Percentiles rank a stretch among this genome's conserved stretches.
Evolutionary conservation across 2,329 filamentous ascomycete genomes (phyloP).

Genomic region (Calonectria naviculata): DNA sequence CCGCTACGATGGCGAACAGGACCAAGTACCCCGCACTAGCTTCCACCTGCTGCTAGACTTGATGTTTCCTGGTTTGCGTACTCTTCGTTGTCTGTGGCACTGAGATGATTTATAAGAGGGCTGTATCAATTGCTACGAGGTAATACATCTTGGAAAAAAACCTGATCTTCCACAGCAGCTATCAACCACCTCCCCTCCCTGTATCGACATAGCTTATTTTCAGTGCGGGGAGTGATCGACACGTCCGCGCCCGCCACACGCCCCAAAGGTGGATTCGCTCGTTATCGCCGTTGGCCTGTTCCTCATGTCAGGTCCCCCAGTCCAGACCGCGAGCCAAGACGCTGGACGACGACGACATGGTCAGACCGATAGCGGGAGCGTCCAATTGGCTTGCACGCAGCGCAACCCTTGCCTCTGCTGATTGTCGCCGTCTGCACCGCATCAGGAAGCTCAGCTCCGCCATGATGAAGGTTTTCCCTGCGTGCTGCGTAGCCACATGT

Average conservation of each 20-base stretch:
- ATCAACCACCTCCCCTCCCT: neutral
- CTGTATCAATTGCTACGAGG: too few species aligned
- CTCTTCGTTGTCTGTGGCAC: too few species aligned
- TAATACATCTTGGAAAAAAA: too few species aligned
- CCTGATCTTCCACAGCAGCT: too few species aligned
- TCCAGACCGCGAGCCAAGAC: neutral
- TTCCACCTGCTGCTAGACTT: too few species aligned
- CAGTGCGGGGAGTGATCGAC: neutral
- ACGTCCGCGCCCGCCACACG: neutral
- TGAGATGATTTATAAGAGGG: too few species aligned
- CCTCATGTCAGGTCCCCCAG: neutral
- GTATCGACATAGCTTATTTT: neutral
- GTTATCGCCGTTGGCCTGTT: neutral
- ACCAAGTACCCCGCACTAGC: too few species aligned
- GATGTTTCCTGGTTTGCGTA: too few species aligned
- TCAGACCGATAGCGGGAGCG: slow-evolving; percentile 9
- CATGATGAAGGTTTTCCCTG: neutral
- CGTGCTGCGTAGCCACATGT: neutral
- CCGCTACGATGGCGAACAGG: too few species aligned
- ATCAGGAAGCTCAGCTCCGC: slow-evolving; percentile 12
- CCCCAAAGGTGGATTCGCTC: neutral
- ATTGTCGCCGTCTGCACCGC: slow-evolving; percentile 12
- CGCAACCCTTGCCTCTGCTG: neutral
- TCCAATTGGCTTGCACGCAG: slow-evolving; percentile 16
- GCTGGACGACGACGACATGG: slow-evolving; percentile 7